Evolutionary conservation across 257 asterid species (phyloP), one percentile per base, ranked within the genome.

Genomic region (Craterostigma plantagineum): DNA sequence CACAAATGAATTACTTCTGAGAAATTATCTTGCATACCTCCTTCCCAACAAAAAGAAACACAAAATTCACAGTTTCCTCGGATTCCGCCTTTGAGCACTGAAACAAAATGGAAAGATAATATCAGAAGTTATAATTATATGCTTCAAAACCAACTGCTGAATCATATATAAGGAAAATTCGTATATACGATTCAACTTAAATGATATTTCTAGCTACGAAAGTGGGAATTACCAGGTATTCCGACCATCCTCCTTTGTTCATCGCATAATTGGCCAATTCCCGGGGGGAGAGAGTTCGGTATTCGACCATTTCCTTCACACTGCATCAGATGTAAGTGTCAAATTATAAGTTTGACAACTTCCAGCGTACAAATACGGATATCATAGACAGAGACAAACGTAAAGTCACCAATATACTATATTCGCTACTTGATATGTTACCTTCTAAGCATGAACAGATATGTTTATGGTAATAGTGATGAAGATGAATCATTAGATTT

Each of bases 211-310:
- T 37, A 49, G 45, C 51, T 52, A 46, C 42, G 33, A 38, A n/a
- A 9, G 54, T 18, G 48, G n/a, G n/a, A n/a, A n/a, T n/a, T 68
- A 86, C 97, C 94, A 86, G 65, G 57, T 71, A 63, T 58, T 67
- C 65, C 7, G 81, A 71, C 96, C 92, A 86, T 42, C 96, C 87
- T 35, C 96, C 96, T 59, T 75, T 71, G 44, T 72, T 46, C 84
- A 81, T 69, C 48, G 78, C 81, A 35, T 84, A 78, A 61, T 67
- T 75, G 57, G 75, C 94, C 55, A 86, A 61, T 57, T 81, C 94
- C 54, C 69, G 69, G 13, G 82, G 72, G 38, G 74, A 68, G 8
- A 86, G 84, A 43, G 56, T 69, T 69, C 83, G 74, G 59, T 86
- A 86, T 30, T 78, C 71, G 55, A 81, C 76, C 53, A 62, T 67